phyloP scores from a whole-genome alignment of 805 yeast species.

The Pichia scutulata region DNA sequence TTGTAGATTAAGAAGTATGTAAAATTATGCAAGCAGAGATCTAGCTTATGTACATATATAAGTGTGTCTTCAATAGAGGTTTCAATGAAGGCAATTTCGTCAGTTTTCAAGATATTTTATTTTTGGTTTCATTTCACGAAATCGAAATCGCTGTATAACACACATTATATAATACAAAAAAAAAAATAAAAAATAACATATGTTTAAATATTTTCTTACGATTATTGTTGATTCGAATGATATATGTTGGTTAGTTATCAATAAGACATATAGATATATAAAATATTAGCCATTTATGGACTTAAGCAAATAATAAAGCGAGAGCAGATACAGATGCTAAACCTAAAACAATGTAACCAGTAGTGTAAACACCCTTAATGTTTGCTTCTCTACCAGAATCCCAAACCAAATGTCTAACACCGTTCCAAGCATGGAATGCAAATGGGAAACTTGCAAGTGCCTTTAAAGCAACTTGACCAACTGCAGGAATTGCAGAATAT shows the following conservation, averaged over 20 bases:
- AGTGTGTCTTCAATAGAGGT: too few relatives aligned
- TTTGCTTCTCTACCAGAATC: conserved; percentile 78
- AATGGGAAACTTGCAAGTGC: conserved; percentile 72
- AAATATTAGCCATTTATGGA: neutral
- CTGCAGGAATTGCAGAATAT: conserved; percentile 57
- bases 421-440: conserved; percentile 79
- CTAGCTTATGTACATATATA: too few relatives aligned
- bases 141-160: too few relatives aligned
- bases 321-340: conserved; percentile 52
- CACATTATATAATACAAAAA: too few relatives aligned
- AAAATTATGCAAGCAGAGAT: neutral
- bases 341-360: conserved; percentile 81
- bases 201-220: too few relatives aligned
- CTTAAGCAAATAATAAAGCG: conserved; percentile 40
- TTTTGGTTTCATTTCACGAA: too few relatives aligned
- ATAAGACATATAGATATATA: neutral
- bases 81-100: too few relatives aligned
- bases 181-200: too few relatives aligned
- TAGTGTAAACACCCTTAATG: conserved; percentile 81
- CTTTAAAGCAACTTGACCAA: conserved; percentile 57
- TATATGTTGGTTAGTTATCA: neutral
- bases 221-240: neutral
- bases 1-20: too few relatives aligned
- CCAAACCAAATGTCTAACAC: conserved; percentile 92
- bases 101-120: too few relatives aligned